Evolutionary conservation across 371 early-diverging fungal genomes (phyloP), one percentile per base, ranked within the genome.

Genomic region (Mycotypha africana): DNA sequence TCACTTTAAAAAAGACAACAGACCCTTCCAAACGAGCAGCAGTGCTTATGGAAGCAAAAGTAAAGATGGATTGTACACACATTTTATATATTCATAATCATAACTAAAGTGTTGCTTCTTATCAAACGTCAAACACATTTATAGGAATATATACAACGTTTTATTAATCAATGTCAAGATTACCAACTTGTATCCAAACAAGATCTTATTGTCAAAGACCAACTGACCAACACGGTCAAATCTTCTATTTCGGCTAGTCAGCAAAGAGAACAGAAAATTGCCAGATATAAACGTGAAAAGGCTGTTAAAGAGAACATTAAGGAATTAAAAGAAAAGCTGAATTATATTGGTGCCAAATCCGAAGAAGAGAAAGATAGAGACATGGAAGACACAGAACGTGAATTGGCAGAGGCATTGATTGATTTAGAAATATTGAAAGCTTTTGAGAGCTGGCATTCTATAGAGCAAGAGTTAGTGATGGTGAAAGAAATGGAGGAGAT

Each of bases 261-360:
- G 67, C 76, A 53, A 32, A 74, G 93, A 16, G 74, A 73, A 17
- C 81, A 80, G 43, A 91, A 89, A 56, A 91, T 92, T 58, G 83
- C 77, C 8, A 73, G 85, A 7, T 89, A 70, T 62, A 89, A 88
- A 43, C 74, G 84, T 15, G 88, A 88, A 53, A 83, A 81, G 51
- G 85, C 69, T 14, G 62, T 74, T 22, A 73, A 79, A 44, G 58
- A 62, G 30, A 76, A 76, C 44, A 63, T 86, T 32, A 58, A 79
- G 47, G 56, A 68, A 16, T 56, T 78, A 16, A 67, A 76, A 17
- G 25, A 36, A 34, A 53, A 53, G 22, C 15, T 64, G 19, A 55
- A 62, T 20, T 40, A 36, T n/a, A 28, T 51, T 2, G 22, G 33
- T 19, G 44, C 34, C 15, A 47, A 40, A 23, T 15, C 45, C 7